Percentiles rank a stretch among this genome's conserved stretches.
phyloP scores from a whole-genome alignment of 2,329 filamentous ascomycete species.

The Huntiella decipiens region DNA sequence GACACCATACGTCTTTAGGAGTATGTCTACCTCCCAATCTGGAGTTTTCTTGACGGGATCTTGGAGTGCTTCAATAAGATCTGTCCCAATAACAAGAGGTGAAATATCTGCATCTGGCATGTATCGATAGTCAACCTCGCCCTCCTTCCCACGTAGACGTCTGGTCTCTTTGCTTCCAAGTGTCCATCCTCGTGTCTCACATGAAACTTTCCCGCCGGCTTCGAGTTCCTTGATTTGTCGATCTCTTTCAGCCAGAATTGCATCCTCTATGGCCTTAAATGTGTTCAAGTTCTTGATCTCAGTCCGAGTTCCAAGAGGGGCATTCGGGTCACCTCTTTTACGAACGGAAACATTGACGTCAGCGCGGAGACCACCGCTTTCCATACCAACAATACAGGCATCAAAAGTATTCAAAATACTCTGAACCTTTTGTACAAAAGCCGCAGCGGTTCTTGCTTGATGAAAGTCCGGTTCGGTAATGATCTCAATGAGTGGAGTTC shows the following conservation, averaged over 20 bases:
- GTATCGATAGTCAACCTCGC: slow-evolving; percentile 92
- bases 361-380: slow-evolving; percentile 71
- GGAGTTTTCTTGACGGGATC: slow-evolving; percentile 50
- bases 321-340: slow-evolving; percentile 22
- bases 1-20: slow-evolving; percentile 46
- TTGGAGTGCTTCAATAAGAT: slow-evolving; percentile 46
- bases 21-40: slow-evolving; percentile 45
- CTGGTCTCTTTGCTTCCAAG: slow-evolving; percentile 67
- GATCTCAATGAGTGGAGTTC: slow-evolving; percentile 80
- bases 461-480: slow-evolving; percentile 84
- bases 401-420: slow-evolving; percentile 59
- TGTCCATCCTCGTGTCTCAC: slow-evolving; percentile 87
- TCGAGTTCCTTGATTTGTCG: slow-evolving; percentile 71
- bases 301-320: slow-evolving; percentile 57
- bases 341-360: slow-evolving; percentile 91
- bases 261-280: slow-evolving; percentile 87
- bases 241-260: slow-evolving; percentile 76
- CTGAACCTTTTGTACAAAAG: slow-evolving; percentile 78
- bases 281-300: slow-evolving; percentile 97
- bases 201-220: slow-evolving; percentile 51
- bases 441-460: slow-evolving; percentile 68
- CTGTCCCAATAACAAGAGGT: slow-evolving; percentile 54
- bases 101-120: slow-evolving; percentile 92
- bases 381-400: slow-evolving; percentile 81
- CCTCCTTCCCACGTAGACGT: slow-evolving; percentile 75